Conservation (phyloP, 2,329 filamentous ascomycete species). For the Fusarium tricinctum region DNA sequence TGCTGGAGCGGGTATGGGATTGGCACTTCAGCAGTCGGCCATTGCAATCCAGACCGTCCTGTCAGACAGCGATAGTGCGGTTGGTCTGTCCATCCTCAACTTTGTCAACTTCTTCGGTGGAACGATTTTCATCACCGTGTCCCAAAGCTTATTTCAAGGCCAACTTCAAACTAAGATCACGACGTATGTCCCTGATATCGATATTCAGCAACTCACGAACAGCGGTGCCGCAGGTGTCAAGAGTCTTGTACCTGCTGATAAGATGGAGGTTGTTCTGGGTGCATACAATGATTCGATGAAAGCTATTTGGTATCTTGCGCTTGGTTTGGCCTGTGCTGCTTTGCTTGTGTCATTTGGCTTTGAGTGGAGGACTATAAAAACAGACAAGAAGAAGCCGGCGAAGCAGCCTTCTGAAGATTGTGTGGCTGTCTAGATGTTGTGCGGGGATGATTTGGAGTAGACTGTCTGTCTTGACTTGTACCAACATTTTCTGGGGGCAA, state of each 20-base stretch:
- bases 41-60: slow-evolving; percentile 24
- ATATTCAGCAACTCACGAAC: slow-evolving; percentile 6
- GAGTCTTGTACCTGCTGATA: slow-evolving; percentile 11
- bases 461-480: no score
- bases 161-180: slow-evolving; percentile 11
- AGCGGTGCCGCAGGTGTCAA: slow-evolving; percentile 16
- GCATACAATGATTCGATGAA: slow-evolving; percentile 31
- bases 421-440: no score
- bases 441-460: no score
- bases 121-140: slow-evolving; percentile 26
- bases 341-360: slow-evolving; percentile 6
- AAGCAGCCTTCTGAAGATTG: accelerated
- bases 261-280: not conserved
- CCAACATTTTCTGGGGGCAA: no score
- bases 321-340: slow-evolving; percentile 13
- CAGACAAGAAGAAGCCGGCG: not conserved
- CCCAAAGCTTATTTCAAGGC: slow-evolving; percentile 15
- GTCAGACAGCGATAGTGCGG: slow-evolving; percentile 14
- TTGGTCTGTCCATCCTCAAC: slow-evolving; percentile 23
- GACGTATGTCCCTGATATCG: not conserved
- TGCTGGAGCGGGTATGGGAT: slow-evolving; percentile 14
- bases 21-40: slow-evolving; percentile 17
- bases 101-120: slow-evolving; percentile 19
- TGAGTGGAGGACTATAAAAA: slow-evolving; percentile 31
- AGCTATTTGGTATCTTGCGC: slow-evolving; percentile 20